A percentile compares a stretch with the other conserved stretches of the same genome.
Conservation (phyloP, 2,329 filamentous ascomycete species). For the Clonostachys rhizophaga region DNA sequence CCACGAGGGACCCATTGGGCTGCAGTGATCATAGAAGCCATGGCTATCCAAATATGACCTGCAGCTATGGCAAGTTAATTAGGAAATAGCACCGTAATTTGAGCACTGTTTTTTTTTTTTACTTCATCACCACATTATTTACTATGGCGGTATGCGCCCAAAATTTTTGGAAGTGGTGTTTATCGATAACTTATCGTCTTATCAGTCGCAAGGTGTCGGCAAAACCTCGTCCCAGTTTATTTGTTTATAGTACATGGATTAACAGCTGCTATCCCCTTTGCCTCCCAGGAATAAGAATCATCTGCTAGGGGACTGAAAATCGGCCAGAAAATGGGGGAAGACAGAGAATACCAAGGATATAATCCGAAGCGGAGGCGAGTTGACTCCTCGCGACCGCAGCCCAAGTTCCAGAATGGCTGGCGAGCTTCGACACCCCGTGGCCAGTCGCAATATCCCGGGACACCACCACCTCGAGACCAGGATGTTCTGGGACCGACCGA, state of each 20-base stretch:
- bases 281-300: not conserved
- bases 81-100: no score
- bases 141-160: conserved; percentile 1
- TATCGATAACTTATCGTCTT: conserved; percentile 27
- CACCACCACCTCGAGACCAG: conserved; percentile 23
- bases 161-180: conserved; percentile 30
- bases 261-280: not conserved
- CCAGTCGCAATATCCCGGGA: conserved; percentile 31
- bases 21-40: conserved; percentile 72
- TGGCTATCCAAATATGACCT: conserved; percentile 7
- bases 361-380: conserved; percentile 32
- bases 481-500: conserved; percentile 58
- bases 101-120: no score
- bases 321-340: conserved; percentile 20
- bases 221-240: conserved; percentile 5
- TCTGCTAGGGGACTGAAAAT: not conserved
- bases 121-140: no score
- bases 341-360: conserved; percentile 28
- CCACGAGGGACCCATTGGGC: conserved; percentile 73
- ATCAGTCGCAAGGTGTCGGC: conserved; percentile 1
- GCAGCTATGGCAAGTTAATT: no score
- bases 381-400: conserved; percentile 20
- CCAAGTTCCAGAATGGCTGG: conserved; percentile 22
- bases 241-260: not conserved
- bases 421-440: conserved; percentile 23